These are phyloP conservation scores for Fusarium torulosum DNA, from an alignment of 2,329 filamentous ascomycete species.

Conservation along the genomic window DNA sequence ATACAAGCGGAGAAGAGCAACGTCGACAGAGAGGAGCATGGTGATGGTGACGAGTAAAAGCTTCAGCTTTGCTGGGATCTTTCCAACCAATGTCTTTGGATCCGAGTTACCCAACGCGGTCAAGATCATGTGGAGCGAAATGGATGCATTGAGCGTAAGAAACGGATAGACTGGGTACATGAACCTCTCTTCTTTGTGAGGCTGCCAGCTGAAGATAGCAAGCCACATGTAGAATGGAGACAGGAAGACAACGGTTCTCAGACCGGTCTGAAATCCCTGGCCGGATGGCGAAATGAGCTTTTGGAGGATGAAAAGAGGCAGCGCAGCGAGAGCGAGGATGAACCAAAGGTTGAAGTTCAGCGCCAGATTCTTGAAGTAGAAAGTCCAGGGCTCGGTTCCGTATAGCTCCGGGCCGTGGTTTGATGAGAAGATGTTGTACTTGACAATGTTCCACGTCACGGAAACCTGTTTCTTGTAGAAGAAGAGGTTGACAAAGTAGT, in stretches of 20 bases:
- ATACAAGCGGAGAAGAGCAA: conserved; percentile 78
- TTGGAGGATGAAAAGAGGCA: conserved; percentile 82
- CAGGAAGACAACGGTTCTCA: conserved; percentile 83
- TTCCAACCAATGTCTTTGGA: conserved; percentile 74
- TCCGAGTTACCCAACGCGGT: conserved; percentile 78
- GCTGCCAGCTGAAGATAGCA: conserved; percentile 88
- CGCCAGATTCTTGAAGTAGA: conserved; percentile 90
- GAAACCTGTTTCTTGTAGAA: conserved; percentile 85
- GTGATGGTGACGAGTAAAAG: conserved; percentile 70
- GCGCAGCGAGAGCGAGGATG: conserved; percentile 77
- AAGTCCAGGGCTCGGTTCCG: conserved; percentile 96
- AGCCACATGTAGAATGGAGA: conserved; percentile 96
- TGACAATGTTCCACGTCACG: conserved; percentile 92
- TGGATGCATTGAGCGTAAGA: conserved; percentile 86
- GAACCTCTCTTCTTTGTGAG: conserved; percentile 98
- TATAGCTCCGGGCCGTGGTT: conserved; percentile 90
- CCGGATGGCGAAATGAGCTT: conserved; percentile 72
- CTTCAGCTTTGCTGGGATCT: conserved; percentile 81
- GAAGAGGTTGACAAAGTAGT: conserved; percentile 80
- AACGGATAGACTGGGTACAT: conserved; percentile 98
- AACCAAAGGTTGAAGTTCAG: conserved; percentile 99
- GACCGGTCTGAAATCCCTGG: conserved; percentile 74
- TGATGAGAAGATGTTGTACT: conserved; percentile 92
- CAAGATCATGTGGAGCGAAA: conserved; percentile 85
- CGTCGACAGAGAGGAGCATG: conserved; percentile 72